Conservation (phyloP, 441 rosid genomes). For the Gossypium schwendimanii region DNA sequence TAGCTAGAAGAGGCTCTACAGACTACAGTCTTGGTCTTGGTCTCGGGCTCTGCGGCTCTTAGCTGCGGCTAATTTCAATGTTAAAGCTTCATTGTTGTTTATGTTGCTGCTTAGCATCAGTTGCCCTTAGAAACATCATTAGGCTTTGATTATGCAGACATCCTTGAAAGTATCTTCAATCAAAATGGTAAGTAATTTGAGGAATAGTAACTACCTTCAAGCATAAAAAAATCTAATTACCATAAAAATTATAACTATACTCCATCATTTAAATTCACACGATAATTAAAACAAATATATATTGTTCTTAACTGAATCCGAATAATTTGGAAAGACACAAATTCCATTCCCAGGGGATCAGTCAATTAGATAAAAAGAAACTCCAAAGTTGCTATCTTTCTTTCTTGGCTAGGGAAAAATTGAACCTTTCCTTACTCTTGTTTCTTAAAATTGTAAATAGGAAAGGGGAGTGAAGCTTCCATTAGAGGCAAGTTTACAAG, state of each 20-base stretch:
- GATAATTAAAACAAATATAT: not conserved
- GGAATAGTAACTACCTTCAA: too few species aligned
- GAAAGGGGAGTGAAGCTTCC: not conserved
- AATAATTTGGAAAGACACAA: not conserved
- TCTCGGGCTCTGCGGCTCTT: not conserved
- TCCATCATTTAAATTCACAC: not conserved
- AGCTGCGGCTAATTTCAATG: not conserved
- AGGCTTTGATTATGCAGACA: not conserved
- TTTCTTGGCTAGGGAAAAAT: not conserved
- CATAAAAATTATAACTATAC: too few species aligned
- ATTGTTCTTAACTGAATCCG: not conserved
- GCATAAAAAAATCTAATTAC: too few species aligned
- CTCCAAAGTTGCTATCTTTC: too few species aligned
- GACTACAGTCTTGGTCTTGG: not conserved
- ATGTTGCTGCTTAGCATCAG: not conserved
- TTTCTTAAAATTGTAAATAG: not conserved
- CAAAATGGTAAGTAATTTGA: too few species aligned
- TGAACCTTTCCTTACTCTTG: not conserved
- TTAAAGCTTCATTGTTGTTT: not conserved
- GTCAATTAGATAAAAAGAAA: too few species aligned
- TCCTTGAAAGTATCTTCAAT: too few species aligned
- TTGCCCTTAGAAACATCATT: not conserved
- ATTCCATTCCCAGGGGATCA: not conserved
- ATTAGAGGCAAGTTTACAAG: not conserved
- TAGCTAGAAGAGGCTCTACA: not conserved